Evolutionary conservation across 1,284 basidiomycete genomes (phyloP).

Genomic region (Naganishia liquefaciens): DNA sequence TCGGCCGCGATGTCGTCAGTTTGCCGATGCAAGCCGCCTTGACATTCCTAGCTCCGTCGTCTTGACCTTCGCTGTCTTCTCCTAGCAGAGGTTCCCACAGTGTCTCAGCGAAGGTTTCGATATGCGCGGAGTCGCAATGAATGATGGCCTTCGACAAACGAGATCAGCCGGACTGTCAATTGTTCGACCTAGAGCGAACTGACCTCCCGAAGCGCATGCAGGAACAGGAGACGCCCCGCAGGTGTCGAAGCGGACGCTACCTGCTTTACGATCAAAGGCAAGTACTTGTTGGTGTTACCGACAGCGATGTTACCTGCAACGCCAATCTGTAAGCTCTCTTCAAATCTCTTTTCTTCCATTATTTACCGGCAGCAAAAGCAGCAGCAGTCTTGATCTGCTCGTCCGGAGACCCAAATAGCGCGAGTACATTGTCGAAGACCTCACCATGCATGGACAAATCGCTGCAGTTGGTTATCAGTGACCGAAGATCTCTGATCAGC

Average conservation of each 20-base stretch:
- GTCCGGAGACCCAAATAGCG: conserved; percentile 70
- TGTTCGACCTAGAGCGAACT: conserved; percentile 17
- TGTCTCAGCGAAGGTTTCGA: conserved; percentile 78
- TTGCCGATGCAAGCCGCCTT: conserved; percentile 96
- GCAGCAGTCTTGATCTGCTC: conserved; percentile 85
- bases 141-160: conserved; percentile 71
- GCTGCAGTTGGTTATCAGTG: conserved; percentile 53
- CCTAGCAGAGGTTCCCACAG: conserved; percentile 90
- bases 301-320: conserved; percentile 84
- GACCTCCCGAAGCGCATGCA: conserved; percentile 92
- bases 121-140: conserved; percentile 77
- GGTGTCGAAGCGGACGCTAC: conserved; percentile 66
- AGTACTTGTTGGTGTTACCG: conserved; percentile 79
- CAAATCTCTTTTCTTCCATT: neutral
- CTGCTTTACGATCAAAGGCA: conserved; percentile 80
- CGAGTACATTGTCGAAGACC: conserved; percentile 71
- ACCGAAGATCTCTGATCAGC: neutral
- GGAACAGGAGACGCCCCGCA: conserved; percentile 75
- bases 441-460: conserved; percentile 77
- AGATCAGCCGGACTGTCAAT: conserved; percentile 3
- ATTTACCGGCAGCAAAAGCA: conserved; percentile 81
- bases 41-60: conserved; percentile 89
- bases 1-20: conserved; percentile 84
- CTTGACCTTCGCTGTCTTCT: conserved; percentile 68
- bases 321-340: neutral